Evolutionary conservation across 2,329 filamentous ascomycete genomes (phyloP), one percentile per base, ranked within the genome.

Genomic region (Colletotrichum sp.): DNA sequence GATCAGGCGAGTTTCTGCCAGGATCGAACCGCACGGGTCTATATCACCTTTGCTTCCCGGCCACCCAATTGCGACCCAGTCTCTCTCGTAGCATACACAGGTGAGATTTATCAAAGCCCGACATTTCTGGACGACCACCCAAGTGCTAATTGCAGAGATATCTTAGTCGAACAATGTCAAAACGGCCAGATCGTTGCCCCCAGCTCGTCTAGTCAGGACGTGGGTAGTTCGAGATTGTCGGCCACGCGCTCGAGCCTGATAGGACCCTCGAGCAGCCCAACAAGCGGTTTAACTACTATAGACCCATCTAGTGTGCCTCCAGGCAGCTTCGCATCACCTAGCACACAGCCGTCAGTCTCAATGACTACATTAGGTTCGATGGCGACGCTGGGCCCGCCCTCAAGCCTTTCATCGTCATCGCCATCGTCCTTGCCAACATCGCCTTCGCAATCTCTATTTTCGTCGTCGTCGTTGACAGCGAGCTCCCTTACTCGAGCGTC

Each of bases 91-190:
- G 28, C 32, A 21, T 70, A 64, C 5, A 12, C 2, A 52, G n/a
- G 68, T 70, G 24, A 52, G 21, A 59, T 3, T 2, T 2, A 28
- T 18, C 0, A 59, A 59, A 59, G 21, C 13, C 55, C n/a, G 0
- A 1, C 0, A 16, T 16, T 59, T 59, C 2, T 3, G 0, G 12
- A 15, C 21, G 4, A 28, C 0, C 13, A 28, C 16, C 21, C 2
- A 26, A 28, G 21, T 59, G 26, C 55, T 59, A 59, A 59, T 59
- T 12, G 13, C 21, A 28, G 0, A 12, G 3, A 59, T 24, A 0
- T 18, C 21, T 15, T 26, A 59, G 55, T 59, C 16, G 21, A 59
- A 59, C 55, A 59, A 59, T 59, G 55, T 18, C 21, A 28, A 59
- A n/a, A 59, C 26, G 55, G 55, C 21, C 55, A 59, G 26, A 59